phyloP scores from a whole-genome alignment of 2,329 filamentous ascomycete species.

The Metarhizium sp. region DNA sequence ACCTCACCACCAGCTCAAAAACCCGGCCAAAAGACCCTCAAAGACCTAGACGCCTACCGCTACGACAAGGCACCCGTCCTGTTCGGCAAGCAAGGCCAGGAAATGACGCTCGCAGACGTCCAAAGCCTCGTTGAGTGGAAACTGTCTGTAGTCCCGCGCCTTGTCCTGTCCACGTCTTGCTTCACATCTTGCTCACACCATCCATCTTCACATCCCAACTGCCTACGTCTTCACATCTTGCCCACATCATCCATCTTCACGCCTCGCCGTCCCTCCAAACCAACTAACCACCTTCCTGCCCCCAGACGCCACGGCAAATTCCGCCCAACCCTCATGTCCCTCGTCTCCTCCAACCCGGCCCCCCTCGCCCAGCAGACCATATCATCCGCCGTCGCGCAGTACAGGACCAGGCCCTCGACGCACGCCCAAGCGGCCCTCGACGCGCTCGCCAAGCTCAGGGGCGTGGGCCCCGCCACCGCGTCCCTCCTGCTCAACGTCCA shows the following conservation, averaged over 20 bases:
- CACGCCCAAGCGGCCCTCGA: slow-evolving; percentile 35
- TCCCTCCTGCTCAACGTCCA: slow-evolving; percentile 62
- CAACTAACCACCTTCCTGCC: not conserved
- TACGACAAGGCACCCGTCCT: slow-evolving; percentile 41
- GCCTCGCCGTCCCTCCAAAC: not conserved
- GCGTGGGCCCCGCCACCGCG: slow-evolving; percentile 72
- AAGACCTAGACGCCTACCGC: slow-evolving; percentile 51
- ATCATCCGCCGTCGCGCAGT: slow-evolving; percentile 38
- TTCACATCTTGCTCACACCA: not conserved
- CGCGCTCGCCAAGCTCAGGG: slow-evolving; percentile 51
- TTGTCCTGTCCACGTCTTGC: slow-evolving; percentile 1
- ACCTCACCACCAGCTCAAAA: slow-evolving; percentile 26
- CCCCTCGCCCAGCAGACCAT: slow-evolving; percentile 37
- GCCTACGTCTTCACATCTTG: not conserved
- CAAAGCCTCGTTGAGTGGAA: slow-evolving; percentile 61
- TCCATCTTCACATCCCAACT: not conserved
- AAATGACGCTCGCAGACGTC: slow-evolving; percentile 48
- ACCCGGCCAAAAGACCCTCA: slow-evolving; percentile 39
- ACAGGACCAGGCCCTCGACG: slow-evolving; percentile 25
- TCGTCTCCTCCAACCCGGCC: slow-evolving; percentile 52
- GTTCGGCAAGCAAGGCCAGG: slow-evolving; percentile 29
- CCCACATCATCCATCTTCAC: not conserved
- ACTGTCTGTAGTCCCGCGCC: slow-evolving; percentile 38
- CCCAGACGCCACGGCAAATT: slow-evolving; percentile 51
- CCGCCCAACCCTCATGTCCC: slow-evolving; percentile 50